Percentiles rank a stretch among this genome's conserved stretches.
These are phyloP conservation scores for Grosmannia huntii DNA, from an alignment of 2,329 filamentous ascomycete species.

Conservation along the genomic window DNA sequence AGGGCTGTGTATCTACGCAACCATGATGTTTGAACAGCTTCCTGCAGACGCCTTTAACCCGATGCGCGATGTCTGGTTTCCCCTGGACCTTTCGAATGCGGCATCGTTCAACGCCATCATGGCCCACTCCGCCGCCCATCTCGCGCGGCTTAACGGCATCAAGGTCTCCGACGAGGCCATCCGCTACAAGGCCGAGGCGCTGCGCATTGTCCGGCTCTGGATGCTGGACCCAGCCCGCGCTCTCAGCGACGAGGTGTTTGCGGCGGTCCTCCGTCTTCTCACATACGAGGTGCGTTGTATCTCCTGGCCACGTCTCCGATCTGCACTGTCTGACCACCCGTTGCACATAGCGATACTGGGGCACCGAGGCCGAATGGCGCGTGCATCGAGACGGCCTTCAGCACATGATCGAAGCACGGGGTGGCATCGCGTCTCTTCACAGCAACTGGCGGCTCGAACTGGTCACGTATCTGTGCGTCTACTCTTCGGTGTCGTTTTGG, in stretches of 20 bases:
- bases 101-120: constrained; percentile 27
- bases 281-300: constrained; percentile 4
- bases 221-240: constrained; percentile 17
- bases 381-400: not conserved
- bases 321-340: not conserved
- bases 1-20: constrained; percentile 20
- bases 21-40: constrained; percentile 20
- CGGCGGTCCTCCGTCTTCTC: constrained; percentile 5
- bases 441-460: not conserved
- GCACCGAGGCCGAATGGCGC: constrained; percentile 2
- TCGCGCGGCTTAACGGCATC: constrained; percentile 20
- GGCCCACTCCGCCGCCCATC: constrained; percentile 26
- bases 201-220: constrained; percentile 22
- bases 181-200: constrained; percentile 22
- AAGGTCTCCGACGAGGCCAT: constrained; percentile 16
- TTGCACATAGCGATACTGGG: constrained; percentile 4
- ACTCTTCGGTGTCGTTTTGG: not conserved
- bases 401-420: not conserved
- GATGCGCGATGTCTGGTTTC: constrained; percentile 27
- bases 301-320: not conserved
- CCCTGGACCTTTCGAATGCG: constrained; percentile 26
- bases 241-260: constrained; percentile 19
- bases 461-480: not conserved
- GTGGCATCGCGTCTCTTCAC: not conserved
- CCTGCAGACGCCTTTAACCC: constrained; percentile 19